Base-by-base conservation (phyloP, 202 grass and related monocot genomes). In the Saccharum hybrid region DNA sequence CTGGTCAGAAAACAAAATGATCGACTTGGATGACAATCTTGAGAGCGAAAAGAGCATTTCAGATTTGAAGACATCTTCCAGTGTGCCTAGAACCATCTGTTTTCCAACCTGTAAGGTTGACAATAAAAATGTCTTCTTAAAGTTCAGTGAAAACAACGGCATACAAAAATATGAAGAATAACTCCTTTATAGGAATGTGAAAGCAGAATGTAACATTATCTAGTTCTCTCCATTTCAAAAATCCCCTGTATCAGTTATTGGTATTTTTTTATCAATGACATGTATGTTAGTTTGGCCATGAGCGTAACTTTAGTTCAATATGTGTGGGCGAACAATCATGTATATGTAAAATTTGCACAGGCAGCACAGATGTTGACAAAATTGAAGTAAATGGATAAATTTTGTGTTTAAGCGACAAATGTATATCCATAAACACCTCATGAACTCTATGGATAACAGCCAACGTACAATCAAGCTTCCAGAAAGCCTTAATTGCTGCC, bases 1-100 rank as follows among this genome's bases (percentile, higher is more conserved):
- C 93, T 94, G 93, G 63, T 95, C 63, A 33, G 36, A 30, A 84
- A 88, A 86, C 69, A 96, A 90, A 42, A 84, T 77, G 26, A 75
- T 78, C 30, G 88, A 98, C 79, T 83, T 93, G 63, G 85, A 92
- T 26, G 88, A 74, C 81, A 98, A 73, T 83, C 68, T 96, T 81
- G 93, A 90, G 61, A 98, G 85, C 6, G 89, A 87, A 26, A 75
- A 87, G 40, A 98, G 83, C 78, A 98, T 90, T 68, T 87, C 85
- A 82, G 78, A 90, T 88, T 95, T 93, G 56, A 93, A 90, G 7
- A 78, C 67, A 84, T 92, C 90, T 85, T 90, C 72, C 19, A 91
- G 65, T 65, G 81, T 37, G 57, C 87, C 83, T 39, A 82, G 59
- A 80, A 98, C 51, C 36, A 89, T 63, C 46, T 79, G 63, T 72